phyloP scores from a whole-genome alignment of 306 rosid genomes.

The Boehmeria nivea region DNA sequence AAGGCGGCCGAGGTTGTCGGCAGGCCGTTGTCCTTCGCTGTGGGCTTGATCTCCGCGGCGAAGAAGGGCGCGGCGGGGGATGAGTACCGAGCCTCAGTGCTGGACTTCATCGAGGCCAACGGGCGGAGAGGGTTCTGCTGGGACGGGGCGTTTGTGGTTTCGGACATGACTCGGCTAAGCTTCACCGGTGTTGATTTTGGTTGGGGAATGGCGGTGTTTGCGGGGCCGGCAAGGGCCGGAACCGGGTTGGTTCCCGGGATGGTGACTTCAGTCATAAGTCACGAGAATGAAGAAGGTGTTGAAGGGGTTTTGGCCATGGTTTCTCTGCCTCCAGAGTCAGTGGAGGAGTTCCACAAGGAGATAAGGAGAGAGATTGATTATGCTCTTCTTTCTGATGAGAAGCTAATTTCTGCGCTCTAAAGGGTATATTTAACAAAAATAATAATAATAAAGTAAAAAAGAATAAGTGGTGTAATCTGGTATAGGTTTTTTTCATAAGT shows the following conservation, averaged over 20 bases:
- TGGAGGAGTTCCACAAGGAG: constrained; percentile 14
- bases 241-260: constrained; percentile 22
- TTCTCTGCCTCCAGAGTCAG: constrained; percentile 8
- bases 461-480: too few relatives aligned
- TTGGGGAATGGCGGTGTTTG: constrained; percentile 11
- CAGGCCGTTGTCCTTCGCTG: constrained; percentile 6
- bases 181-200: constrained; percentile 13
- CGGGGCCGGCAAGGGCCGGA: constrained; percentile 22
- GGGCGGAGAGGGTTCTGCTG: constrained; percentile 14
- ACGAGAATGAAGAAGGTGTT: constrained; percentile 20
- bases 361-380: constrained; percentile 15
- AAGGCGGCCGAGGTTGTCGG: constrained; percentile 1
- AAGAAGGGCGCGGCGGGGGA: constrained; percentile 1
- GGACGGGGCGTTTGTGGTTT: constrained; percentile 21
- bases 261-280: constrained; percentile 15
- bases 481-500: too few relatives aligned
- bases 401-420: neutral
- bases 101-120: constrained; percentile 22
- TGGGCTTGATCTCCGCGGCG: constrained; percentile 15
- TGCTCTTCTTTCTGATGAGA: neutral
- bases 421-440: neutral
- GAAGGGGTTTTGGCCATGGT: constrained; percentile 24
- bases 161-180: constrained; percentile 20
- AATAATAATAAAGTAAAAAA: neutral
- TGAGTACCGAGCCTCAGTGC: constrained; percentile 17